A percentile compares a stretch with the other conserved stretches of the same genome.
phyloP scores from a whole-genome alignment of 148 eudicot genomes.

The Nepenthes mirabilis region DNA sequence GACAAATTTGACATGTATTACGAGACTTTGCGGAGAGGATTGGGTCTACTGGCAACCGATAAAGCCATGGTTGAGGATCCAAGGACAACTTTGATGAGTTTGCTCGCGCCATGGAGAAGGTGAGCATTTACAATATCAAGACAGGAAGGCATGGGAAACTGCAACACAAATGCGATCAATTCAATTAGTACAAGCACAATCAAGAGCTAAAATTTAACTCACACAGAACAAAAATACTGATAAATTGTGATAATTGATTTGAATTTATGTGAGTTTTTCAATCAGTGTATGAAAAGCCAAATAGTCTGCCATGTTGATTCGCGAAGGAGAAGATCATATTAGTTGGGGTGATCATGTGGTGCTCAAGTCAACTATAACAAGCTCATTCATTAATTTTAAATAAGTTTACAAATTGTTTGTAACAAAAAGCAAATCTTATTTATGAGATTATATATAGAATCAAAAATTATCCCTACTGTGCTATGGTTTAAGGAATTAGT shows the following conservation, averaged over 20 bases:
- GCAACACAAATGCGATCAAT: constrained; percentile 44
- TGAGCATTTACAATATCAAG: constrained; percentile 26
- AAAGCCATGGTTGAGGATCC: constrained; percentile 37
- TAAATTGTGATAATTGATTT: background rate
- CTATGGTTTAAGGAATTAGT: too few relatives aligned
- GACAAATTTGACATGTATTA: constrained; percentile 66
- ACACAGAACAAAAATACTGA: background rate
- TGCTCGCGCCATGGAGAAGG: constrained; percentile 40
- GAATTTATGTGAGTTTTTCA: background rate
- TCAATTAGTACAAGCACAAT: constrained; percentile 6
- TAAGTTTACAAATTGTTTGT: too few relatives aligned
- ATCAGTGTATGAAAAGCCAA: background rate
- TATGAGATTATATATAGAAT: too few relatives aligned
- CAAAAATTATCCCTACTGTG: too few relatives aligned
- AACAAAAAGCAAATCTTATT: too few relatives aligned
- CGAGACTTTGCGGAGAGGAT: constrained; percentile 39
- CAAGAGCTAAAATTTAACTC: background rate
- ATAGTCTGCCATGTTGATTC: too few relatives aligned
- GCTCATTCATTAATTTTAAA: too few relatives aligned
- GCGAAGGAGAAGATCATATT: too few relatives aligned
- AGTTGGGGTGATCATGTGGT: too few relatives aligned
- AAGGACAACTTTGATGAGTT: constrained; percentile 42
- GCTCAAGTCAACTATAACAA: too few relatives aligned
- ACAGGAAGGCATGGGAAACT: constrained; percentile 48
- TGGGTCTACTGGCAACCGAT: constrained; percentile 50